Base-by-base conservation (phyloP, 768 basidiomycete genomes). In the Psilocybe cubensis region DNA sequence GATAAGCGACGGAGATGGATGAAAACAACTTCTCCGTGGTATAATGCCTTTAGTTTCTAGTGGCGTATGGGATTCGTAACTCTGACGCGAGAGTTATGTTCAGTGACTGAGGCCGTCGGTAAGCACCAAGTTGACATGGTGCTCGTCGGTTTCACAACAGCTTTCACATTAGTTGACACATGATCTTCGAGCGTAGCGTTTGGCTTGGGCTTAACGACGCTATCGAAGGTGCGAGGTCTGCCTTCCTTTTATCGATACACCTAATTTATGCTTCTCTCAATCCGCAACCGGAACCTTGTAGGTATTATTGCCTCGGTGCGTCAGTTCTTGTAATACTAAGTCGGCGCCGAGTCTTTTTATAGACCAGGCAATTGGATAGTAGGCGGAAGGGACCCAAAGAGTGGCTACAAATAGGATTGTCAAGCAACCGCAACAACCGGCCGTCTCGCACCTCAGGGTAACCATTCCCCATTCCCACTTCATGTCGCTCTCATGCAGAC, bases 361-460 rank as follows among this genome's bases (percentile, higher is more conserved):
- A 48, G 28, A 6, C 7, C 18, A 28, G 1, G 20, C 18, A 18
- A 21, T 28, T 12, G 20, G 21, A 51, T 20, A n/a, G 40, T 3
- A 7, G 6, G 31, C 8, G 4, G 11, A 18, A 27, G 27, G 48
- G 55, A 56, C 10, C n/a, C n/a, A n/a, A 33, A 48, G 38, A 45
- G 55, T 45, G 54, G 35, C 28, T 45, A 48, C 27, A 51, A 43
- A 31, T 49, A 25, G 24, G 21, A 65, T 60, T 56, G 62, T 63
- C 62, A 63, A 59, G 62, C 62, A 63, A 66, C 64, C 38, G 56
- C 41, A 42, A 44, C 56, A 33, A 48, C 64, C 62, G 62, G 63
- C 62, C 55, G 60, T 55, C 56, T 45, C 45, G 47, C 40, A 52
- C 58, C 52, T 42, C 58, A 46, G 45, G 41, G 62, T 56, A 55